A percentile compares a stretch with the other conserved stretches of the same genome.
phyloP scores from a whole-genome alignment of 2,329 filamentous ascomycete genomes.

The Chaetomium olivaceum region DNA sequence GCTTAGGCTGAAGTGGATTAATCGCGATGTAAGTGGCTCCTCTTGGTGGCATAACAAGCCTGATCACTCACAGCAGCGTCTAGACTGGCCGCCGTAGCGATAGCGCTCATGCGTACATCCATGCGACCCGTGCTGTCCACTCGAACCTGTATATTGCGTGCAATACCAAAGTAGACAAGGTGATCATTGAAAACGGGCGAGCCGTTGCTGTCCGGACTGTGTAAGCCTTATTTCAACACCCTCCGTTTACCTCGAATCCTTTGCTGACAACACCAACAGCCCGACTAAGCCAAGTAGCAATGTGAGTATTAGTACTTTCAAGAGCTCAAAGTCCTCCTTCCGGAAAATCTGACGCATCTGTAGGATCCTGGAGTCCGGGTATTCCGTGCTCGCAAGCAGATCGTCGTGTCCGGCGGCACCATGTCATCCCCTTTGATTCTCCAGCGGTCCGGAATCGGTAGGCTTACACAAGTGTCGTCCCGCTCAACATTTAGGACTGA shows the following conservation, averaged over 20 bases:
- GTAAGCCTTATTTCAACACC: constrained; percentile 10
- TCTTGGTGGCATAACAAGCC: neutral
- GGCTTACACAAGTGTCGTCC: neutral
- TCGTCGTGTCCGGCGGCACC: constrained; percentile 72
- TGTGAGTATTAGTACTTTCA: neutral
- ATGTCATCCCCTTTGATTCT: constrained; percentile 73
- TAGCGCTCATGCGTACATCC: constrained; percentile 75
- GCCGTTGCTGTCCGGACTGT: constrained; percentile 73
- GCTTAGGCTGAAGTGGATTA: constrained; percentile 74
- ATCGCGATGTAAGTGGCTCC: constrained; percentile 54
- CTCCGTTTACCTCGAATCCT: neutral
- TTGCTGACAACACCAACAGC: neutral
- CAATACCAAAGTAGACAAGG: constrained; percentile 77
- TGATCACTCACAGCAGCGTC: constrained; percentile 12
- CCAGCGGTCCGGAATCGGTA: constrained; percentile 70
- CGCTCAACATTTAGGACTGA: constrained; percentile 15
- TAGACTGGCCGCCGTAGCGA: constrained; percentile 71
- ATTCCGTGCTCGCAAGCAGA: constrained; percentile 70
- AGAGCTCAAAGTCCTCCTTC: neutral
- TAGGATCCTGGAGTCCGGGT: constrained; percentile 45
- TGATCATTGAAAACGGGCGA: constrained; percentile 70
- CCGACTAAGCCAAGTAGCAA: constrained; percentile 11
- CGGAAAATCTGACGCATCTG: neutral
- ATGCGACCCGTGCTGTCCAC: constrained; percentile 70
- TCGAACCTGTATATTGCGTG: constrained; percentile 70